phyloP scores from a whole-genome alignment of 2,329 filamentous ascomycete species.

The Bipolaris bicolor region DNA sequence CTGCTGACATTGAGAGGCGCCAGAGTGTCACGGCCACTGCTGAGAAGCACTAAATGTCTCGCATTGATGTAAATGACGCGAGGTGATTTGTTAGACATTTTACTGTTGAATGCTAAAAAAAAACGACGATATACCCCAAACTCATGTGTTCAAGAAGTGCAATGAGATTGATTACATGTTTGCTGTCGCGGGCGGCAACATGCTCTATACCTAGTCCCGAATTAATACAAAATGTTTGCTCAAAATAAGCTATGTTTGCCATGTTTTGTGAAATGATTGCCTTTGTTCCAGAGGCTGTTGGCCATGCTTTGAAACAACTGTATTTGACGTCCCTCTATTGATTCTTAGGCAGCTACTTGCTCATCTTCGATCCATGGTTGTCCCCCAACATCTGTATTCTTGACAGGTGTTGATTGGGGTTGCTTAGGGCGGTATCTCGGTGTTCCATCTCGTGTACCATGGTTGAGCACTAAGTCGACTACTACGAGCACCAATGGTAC shows the following conservation, averaged over 20 bases:
- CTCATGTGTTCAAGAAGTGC: neutral
- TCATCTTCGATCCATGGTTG: neutral
- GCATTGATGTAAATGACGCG: neutral
- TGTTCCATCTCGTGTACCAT: neutral
- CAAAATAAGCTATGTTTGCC: neutral
- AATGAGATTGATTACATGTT: neutral
- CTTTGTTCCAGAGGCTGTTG: neutral
- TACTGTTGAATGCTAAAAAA: conserved; percentile 1
- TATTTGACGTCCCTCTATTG: too few species aligned
- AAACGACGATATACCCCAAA: conserved; percentile 10
- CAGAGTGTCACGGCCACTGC: conserved; percentile 21
- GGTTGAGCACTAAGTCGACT: neutral
- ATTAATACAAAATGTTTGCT: conserved; percentile 8
- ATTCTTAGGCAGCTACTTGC: too few species aligned
- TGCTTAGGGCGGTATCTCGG: neutral
- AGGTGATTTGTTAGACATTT: neutral
- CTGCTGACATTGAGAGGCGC: conserved; percentile 40
- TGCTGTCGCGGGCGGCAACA: neutral
- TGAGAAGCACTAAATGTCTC: conserved; percentile 23
- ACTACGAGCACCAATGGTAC: neutral
- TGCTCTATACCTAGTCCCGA: neutral
- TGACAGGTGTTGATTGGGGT: neutral
- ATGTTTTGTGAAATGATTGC: neutral
- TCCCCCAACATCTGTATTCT: neutral
- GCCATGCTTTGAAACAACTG: too few species aligned